These are phyloP conservation scores for Starmerella powellii DNA, from an alignment of 805 yeast species.

Conservation along the genomic window DNA sequence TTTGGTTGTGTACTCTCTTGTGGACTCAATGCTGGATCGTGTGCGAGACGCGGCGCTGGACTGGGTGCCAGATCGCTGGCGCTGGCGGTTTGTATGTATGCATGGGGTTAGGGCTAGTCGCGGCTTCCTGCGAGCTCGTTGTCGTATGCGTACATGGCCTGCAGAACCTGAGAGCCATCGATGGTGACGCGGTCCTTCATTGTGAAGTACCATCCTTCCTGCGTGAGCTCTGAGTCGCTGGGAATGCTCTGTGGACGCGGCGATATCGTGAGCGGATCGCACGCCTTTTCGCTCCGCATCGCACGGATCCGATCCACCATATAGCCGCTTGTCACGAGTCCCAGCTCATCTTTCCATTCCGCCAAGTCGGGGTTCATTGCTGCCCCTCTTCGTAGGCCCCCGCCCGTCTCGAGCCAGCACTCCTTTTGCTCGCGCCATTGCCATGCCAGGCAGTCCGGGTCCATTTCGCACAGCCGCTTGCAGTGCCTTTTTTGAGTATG, in stretches of 20 bases:
- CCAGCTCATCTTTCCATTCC: neutral
- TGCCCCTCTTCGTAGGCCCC: constrained; percentile 14
- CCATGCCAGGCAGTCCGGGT: constrained; percentile 19
- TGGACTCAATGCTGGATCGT: neutral
- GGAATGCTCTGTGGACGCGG: neutral
- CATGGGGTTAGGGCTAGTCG: neutral
- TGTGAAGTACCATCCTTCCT: constrained; percentile 6
- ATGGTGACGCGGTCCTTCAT: neutral
- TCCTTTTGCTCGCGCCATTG: constrained; percentile 10
- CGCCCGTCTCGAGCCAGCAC: constrained; percentile 13
- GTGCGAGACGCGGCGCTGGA: no score
- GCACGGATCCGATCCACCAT: constrained; percentile 27
- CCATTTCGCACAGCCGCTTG: constrained; percentile 10
- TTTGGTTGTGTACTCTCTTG: neutral
- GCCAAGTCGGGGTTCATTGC: constrained; percentile 11
- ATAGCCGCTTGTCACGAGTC: constrained; percentile 24
- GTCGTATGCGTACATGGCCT: neutral
- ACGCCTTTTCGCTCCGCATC: constrained; percentile 17
- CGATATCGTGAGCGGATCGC: constrained; percentile 20
- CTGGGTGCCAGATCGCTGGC: no score
- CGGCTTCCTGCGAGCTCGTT: constrained; percentile 1
- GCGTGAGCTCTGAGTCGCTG: neutral
- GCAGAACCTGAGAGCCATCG: constrained; percentile 7
- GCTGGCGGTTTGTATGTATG: constrained; percentile 2
- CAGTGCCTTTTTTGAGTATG: constrained; percentile 14